These are phyloP conservation scores for Lachnum nothofagi DNA, from an alignment of 2,329 filamentous ascomycete species.

Conservation along the genomic window DNA sequence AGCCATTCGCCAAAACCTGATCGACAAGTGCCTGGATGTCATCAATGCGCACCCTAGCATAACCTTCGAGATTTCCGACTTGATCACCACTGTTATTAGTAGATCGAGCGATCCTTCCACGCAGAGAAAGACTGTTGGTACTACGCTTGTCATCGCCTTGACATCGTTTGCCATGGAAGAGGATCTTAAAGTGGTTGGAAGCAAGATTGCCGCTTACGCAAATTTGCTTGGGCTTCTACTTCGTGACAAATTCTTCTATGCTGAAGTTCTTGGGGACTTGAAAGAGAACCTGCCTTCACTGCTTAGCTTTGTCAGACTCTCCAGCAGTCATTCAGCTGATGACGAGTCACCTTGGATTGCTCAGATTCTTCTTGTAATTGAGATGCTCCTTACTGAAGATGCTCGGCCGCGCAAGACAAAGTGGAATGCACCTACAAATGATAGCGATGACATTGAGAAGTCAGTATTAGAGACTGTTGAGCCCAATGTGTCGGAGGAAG, in stretches of 20 bases:
- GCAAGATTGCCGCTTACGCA: constrained; percentile 82
- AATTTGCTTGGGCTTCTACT: constrained; percentile 85
- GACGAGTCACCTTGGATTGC: constrained; percentile 90
- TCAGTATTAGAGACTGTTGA: constrained; percentile 57
- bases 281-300: constrained; percentile 72
- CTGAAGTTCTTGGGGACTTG: constrained; percentile 66
- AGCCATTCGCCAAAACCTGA: constrained; percentile 68
- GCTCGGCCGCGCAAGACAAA: constrained; percentile 69
- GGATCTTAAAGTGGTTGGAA: constrained; percentile 43
- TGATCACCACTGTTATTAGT: constrained; percentile 70
- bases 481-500: constrained; percentile 56
- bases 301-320: constrained; percentile 71
- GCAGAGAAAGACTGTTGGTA: constrained; percentile 66
- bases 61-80: constrained; percentile 84
- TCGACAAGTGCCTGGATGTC: constrained; percentile 85
- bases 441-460: constrained; percentile 45
- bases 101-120: constrained; percentile 52
- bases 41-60: constrained; percentile 81
- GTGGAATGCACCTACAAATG: constrained; percentile 57
- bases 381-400: constrained; percentile 85
- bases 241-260: constrained; percentile 77
- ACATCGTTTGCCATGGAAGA: constrained; percentile 62
- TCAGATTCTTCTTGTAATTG: constrained; percentile 81
- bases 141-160: constrained; percentile 77
- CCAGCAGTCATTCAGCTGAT: constrained; percentile 61